Evolutionary conservation across 208 protist species (phyloP), one percentile per base, ranked within the genome.

Genomic region (Kentomonas sorsogonicus): DNA sequence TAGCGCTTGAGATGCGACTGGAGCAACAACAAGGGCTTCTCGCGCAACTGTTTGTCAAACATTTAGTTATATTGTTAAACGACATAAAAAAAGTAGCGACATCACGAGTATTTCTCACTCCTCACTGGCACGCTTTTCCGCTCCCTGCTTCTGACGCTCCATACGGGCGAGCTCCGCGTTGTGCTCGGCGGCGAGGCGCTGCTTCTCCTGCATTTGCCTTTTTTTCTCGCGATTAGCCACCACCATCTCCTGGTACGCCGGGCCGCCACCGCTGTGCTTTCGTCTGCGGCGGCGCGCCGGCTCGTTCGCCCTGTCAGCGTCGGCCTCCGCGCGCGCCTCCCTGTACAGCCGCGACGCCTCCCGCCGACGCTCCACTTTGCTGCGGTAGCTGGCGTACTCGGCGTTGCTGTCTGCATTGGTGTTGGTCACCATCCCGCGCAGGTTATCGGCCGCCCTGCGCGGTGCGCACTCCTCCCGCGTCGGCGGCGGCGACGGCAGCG

Each of bases 341-440:
- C 41, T 23, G 46, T 67, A 80, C 38, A 46, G 62, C 7, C 43
- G 22, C 23, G 73, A 58, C 10, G 81, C 78, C 18, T 77, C 47
- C 13, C 86, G 82, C 43, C 76, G 77, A 6, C 64, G 64, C 63
- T 66, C 47, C 7, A 84, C 38, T 44, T 77, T 79, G 26, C 65
- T 62, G 54, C 86, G 68, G 64, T 94, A 94, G 16, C 79, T 62
- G 41, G 55, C 88, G 72, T 91, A 94, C 46, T 79, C 72, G 10
- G 22, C 36, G 45, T 91, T 91, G 33, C 86, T 79, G 1, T 80
- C 71, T 13, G 88, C 43, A 34, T 73, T 69, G 33, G 83, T 90
- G 27, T 47, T 50, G 50, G 88, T 76, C 74, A 90, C 82, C 22
- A 91, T 53, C 18, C 27, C 18, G 16, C 83, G 77, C 11, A 94